A percentile compares a stretch with the other conserved stretches of the same genome.
Evolutionary conservation across 768 basidiomycete genomes (phyloP).

Genomic region (Mycena maculata): DNA sequence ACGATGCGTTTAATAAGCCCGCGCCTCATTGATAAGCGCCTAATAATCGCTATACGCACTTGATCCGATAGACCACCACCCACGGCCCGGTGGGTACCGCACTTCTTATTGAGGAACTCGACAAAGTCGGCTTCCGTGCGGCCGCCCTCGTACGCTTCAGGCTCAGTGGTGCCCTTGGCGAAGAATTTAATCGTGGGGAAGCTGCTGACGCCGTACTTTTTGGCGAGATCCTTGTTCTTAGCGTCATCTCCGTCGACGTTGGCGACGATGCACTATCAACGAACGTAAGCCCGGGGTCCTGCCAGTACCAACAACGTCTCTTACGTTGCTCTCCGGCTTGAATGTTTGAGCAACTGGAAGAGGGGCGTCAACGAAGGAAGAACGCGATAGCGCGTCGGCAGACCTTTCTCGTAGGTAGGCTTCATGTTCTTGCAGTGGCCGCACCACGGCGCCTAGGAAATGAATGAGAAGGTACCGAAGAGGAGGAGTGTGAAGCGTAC

Average conservation of each 20-base stretch:
- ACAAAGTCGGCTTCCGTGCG: constrained; percentile 83
- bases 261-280: constrained; percentile 82
- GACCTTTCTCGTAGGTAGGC: constrained; percentile 86
- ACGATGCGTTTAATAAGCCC: constrained; percentile 21
- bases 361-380: constrained; percentile 11
- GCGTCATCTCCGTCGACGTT: constrained; percentile 92
- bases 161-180: constrained; percentile 75
- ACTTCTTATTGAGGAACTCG: constrained; percentile 84
- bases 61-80: constrained; percentile 84
- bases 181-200: constrained; percentile 99
- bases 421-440: constrained; percentile 96
- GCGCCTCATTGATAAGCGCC: constrained; percentile 17
- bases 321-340: constrained; percentile 78
- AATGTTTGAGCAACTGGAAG: constrained; percentile 81
- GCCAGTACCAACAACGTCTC: constrained; percentile 35
- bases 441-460: constrained; percentile 78
- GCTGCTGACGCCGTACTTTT: constrained; percentile 76
- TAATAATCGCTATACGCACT: constrained; percentile 50
- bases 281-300: constrained; percentile 22
- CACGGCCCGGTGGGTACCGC: constrained; percentile 85
- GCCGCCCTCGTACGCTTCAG: constrained; percentile 74
- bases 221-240: constrained; percentile 77
- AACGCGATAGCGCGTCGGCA: neutral
- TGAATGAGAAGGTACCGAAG: constrained; percentile 19
- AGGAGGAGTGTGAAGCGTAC: constrained; percentile 50